Evolutionary conservation across 257 asterid species (phyloP).

Genomic region (Nicotiana paniculata): DNA sequence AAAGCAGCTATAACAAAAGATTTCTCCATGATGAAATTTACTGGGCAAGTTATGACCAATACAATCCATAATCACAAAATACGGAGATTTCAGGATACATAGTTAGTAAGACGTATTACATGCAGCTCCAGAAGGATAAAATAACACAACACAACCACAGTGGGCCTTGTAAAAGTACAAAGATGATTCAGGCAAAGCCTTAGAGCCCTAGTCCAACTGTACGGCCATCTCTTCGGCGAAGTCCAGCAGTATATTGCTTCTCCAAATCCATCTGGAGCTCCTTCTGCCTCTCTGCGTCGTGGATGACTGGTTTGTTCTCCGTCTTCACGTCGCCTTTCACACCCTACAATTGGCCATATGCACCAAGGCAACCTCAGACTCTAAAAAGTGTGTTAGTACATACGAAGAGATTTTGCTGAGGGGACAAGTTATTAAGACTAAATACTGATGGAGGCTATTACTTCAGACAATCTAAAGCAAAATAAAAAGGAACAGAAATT

Average conservation of each 20-base stretch:
- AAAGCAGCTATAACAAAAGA: neutral
- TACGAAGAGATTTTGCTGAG: conserved; percentile 16
- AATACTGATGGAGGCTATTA: neutral
- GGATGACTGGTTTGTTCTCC: conserved; percentile 55
- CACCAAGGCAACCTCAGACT: conserved; percentile 99
- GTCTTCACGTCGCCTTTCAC: conserved; percentile 69
- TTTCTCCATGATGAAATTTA: neutral
- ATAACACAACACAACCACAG: neutral
- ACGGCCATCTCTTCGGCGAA: conserved; percentile 97
- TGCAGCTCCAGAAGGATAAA: neutral
- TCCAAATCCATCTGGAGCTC: conserved; percentile 93
- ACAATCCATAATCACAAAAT: neutral
- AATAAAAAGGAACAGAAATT: conserved; percentile 27
- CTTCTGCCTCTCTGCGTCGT: conserved; percentile 65
- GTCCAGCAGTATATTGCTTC: conserved; percentile 95
- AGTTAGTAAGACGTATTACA: neutral
- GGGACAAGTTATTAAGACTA: conserved; percentile 7
- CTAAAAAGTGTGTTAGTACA: conserved; percentile 85
- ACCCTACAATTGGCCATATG: conserved; percentile 97
- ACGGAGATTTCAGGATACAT: neutral
- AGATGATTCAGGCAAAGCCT: neutral
- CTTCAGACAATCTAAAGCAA: conserved; percentile 7
- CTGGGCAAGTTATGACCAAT: neutral
- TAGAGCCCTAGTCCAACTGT: conserved; percentile 96
- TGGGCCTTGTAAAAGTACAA: neutral